Evolutionary conservation across 129 eudicot genomes (phyloP).

Genomic region (Scalesia atractyloides): DNA sequence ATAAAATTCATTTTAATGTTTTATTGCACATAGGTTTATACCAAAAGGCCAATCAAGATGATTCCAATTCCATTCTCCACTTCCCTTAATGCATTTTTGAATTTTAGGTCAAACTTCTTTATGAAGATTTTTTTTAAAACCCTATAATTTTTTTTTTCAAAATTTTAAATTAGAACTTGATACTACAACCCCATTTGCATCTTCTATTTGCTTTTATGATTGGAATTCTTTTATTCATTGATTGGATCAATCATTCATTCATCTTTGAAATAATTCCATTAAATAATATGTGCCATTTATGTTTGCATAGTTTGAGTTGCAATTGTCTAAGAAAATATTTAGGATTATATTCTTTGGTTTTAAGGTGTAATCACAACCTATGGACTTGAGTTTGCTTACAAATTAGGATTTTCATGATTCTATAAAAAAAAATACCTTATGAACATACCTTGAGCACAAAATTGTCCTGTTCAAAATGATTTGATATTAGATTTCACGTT

Average conservation of each 20-base stretch:
- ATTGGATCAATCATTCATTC: slow-evolving; percentile 30
- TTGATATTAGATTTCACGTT: too few relatives aligned
- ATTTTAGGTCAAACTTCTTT: slow-evolving; percentile 41
- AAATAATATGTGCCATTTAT: not conserved
- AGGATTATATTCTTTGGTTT: not conserved
- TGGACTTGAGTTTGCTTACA: too few relatives aligned
- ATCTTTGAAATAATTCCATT: not conserved
- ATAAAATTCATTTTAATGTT: slow-evolving; percentile 13
- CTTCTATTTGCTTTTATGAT: slow-evolving; percentile 34
- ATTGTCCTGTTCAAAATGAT: too few relatives aligned
- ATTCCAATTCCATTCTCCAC: slow-evolving; percentile 45
- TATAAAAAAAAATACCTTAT: too few relatives aligned
- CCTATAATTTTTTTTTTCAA: slow-evolving; percentile 21
- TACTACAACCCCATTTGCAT: slow-evolving; percentile 45
- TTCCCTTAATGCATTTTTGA: slow-evolving; percentile 26
- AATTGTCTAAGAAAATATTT: not conserved
- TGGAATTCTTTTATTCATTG: slow-evolving; percentile 17
- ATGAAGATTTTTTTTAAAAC: slow-evolving; percentile 23
- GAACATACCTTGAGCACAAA: too few relatives aligned
- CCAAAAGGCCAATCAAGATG: slow-evolving; percentile 38
- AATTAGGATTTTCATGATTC: too few relatives aligned
- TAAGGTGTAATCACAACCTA: not conserved
- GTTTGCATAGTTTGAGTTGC: not conserved
- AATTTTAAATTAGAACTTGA: slow-evolving; percentile 31
- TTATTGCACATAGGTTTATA: slow-evolving; percentile 19